These are phyloP conservation scores for Psidium friedrichsthalianum DNA, from an alignment of 345 rosid genomes.

Conservation along the genomic window DNA sequence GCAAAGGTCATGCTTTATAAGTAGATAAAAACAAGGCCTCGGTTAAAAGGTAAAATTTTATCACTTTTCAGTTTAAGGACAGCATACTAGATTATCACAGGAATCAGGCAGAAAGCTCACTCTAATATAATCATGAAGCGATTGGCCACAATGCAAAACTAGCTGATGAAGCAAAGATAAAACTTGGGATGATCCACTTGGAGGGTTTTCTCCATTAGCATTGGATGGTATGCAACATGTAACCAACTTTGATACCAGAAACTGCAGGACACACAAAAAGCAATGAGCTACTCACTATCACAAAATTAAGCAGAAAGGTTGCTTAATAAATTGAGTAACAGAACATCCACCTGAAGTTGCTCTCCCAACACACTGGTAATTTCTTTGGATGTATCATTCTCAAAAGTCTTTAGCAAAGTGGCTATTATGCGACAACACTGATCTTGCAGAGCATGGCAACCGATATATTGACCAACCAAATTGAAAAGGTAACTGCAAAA, in stretches of 20 bases:
- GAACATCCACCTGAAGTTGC: slow-evolving; percentile 67
- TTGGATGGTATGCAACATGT: slow-evolving; percentile 53
- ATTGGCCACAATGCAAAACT: slow-evolving; percentile 46
- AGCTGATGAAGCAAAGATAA: slow-evolving; percentile 56
- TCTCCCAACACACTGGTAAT: slow-evolving; percentile 65
- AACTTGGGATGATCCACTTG: slow-evolving; percentile 38
- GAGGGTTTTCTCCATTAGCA: slow-evolving; percentile 29
- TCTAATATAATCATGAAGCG: slow-evolving; percentile 62
- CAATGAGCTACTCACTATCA: not conserved
- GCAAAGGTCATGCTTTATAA: not conserved
- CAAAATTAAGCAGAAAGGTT: not conserved
- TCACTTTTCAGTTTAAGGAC: not conserved
- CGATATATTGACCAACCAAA: slow-evolving; percentile 76
- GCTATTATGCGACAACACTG: slow-evolving; percentile 77
- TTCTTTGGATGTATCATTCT: slow-evolving; percentile 52
- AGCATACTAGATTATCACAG: not conserved
- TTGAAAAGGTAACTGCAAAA: slow-evolving; percentile 72
- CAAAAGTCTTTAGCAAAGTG: slow-evolving; percentile 42
- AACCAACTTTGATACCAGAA: slow-evolving; percentile 90
- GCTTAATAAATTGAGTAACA: not conserved
- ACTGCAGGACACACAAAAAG: slow-evolving; percentile 29
- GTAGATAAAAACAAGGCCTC: not conserved
- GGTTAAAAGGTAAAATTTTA: not conserved
- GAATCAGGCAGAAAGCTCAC: slow-evolving; percentile 24
- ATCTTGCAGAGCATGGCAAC: slow-evolving; percentile 55